phyloP scores from a whole-genome alignment of 2,329 filamentous ascomycete species.

The Phaeophleospora eucalypticola region DNA sequence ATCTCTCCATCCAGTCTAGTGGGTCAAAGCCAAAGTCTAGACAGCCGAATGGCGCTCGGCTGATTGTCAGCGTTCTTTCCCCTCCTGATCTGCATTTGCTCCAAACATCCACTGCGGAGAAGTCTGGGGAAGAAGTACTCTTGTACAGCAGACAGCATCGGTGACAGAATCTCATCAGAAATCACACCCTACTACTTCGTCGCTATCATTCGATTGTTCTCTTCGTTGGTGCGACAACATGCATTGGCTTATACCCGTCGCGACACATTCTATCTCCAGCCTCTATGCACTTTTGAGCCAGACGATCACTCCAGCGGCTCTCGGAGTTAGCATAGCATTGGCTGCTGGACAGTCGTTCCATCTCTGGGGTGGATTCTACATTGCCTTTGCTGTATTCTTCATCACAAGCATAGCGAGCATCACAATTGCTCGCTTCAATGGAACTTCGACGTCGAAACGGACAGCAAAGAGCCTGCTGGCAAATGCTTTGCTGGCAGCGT shows the following conservation, averaged over 20 bases:
- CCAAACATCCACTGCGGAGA: too few relatives aligned
- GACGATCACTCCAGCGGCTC: not conserved
- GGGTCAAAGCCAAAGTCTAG: too few relatives aligned
- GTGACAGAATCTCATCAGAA: too few relatives aligned
- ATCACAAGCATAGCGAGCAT: not conserved
- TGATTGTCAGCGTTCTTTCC: too few relatives aligned
- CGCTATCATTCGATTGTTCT: too few relatives aligned
- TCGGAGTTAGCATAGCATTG: not conserved
- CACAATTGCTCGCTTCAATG: not conserved
- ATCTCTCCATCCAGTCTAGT: too few relatives aligned
- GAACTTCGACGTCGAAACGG: not conserved
- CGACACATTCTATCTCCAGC: not conserved
- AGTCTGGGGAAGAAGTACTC: too few relatives aligned
- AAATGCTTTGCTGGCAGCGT: not conserved
- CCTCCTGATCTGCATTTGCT: too few relatives aligned
- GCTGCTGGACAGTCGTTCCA: not conserved
- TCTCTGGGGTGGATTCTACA: not conserved
- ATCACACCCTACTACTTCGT: too few relatives aligned
- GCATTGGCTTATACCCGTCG: not conserved
- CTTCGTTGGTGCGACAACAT: too few relatives aligned
- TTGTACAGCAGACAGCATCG: too few relatives aligned
- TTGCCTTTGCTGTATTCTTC: constrained; percentile 1
- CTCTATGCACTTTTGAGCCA: not conserved
- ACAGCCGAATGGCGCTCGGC: too few relatives aligned
- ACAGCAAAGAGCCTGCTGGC: not conserved